phyloP scores from a whole-genome alignment of 73 alveolate genomes.

The Blepharisma stoltei region DNA sequence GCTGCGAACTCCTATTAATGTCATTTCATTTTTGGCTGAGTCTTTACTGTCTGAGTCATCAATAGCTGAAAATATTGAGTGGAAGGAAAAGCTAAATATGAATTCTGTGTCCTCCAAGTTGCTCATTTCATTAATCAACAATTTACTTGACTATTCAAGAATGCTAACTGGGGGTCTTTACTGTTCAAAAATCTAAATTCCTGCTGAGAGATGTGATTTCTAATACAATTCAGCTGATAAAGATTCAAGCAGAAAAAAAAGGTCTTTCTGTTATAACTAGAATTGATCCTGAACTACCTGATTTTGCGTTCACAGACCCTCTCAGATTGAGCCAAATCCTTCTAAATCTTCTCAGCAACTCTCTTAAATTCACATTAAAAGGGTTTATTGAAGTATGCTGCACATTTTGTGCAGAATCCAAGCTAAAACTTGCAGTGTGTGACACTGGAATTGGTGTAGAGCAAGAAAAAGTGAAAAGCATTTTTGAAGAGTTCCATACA shows the following conservation, averaged over 20 bases:
- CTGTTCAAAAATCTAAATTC: slow-evolving; percentile 3
- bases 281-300: slow-evolving; percentile 3
- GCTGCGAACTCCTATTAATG: slow-evolving; percentile 12
- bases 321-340: slow-evolving; percentile 38
- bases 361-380: slow-evolving; percentile 43
- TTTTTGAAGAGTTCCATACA: not conserved
- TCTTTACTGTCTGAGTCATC: not conserved
- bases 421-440: too few species aligned
- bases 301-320: slow-evolving; percentile 24
- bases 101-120: slow-evolving; percentile 26
- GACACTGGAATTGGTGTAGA: too few species aligned
- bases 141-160: slow-evolving; percentile 38
- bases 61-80: not conserved
- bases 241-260: slow-evolving; percentile 33
- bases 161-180: slow-evolving; percentile 32
- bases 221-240: slow-evolving; percentile 27
- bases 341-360: slow-evolving; percentile 39
- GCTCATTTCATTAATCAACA: slow-evolving; percentile 32
- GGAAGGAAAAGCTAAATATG: slow-evolving; percentile 17
- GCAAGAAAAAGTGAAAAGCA: not conserved
- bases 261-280: slow-evolving; percentile 25
- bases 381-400: slow-evolving; percentile 29
- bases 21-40: slow-evolving; percentile 14
- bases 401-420: too few species aligned
- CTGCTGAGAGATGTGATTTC: slow-evolving; percentile 6